Evolutionary conservation across 495 filamentous ascomycete species (phyloP), one percentile per base, ranked within the genome.

Genomic region (Tricharina praecox): DNA sequence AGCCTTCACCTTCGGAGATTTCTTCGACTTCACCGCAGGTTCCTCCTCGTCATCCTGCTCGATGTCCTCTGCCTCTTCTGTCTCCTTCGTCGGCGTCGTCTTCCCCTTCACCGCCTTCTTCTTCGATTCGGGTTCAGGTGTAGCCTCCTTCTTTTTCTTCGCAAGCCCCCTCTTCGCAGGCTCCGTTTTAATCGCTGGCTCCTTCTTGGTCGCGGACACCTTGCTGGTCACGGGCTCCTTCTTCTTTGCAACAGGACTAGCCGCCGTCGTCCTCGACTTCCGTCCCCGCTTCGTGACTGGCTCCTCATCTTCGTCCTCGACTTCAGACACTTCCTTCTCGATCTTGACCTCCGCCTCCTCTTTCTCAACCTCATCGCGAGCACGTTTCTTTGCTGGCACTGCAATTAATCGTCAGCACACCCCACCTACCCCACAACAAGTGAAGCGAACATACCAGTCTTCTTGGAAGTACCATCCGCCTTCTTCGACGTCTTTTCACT

Each of bases 121-220:
- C 34, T 36, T 32, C 8, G 58, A 52, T 24, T 67, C 67, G 21
- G 37, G n/a, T 32, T 51, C 47, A 43, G 55, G 26, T 58, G 64
- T 55, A 54, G 30, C 23, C 33, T 63, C 67, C 15, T 67, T 64
- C 42, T 66, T 71, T 36, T 72, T 70, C 47, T 65, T 63, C 0
- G 56, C 61, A 9, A 61, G 54, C n/a, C 50, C 62, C n/a, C 67
- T 65, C 30, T 66, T 63, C 5, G 55, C 45, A 4, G 49, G 33
- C 15, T 55, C 50, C 47, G 62, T 53, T 54, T 58, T 11, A 57
- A 55, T 23, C 56, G 54, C 18, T 58, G 48, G 20, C 10, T 41
- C 62, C 43, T 51, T 55, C 37, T 36, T 34, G 9, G 58, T 52
- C 25, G 67, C 66, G 23, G 34, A 40, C 3, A 23, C 41, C 18